phyloP scores from a whole-genome alignment of 1,139 yeast species.

The Debaryomyces sp. region DNA sequence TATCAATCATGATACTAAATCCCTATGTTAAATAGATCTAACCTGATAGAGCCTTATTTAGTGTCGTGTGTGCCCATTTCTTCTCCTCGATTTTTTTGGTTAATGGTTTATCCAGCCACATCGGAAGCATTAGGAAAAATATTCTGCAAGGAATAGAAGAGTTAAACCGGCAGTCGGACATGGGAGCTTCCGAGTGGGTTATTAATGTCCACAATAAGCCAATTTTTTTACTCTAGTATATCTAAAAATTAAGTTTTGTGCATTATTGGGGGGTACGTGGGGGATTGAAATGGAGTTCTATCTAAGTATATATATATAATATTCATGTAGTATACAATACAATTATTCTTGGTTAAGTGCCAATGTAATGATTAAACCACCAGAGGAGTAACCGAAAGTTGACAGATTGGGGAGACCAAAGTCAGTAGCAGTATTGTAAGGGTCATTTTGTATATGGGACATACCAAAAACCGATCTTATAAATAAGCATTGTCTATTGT shows the following conservation, averaged over 20 bases:
- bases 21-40: background rate
- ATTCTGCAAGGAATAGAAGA: background rate
- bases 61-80: background rate
- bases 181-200: background rate
- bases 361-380: constrained; percentile 2
- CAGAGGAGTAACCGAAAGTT: constrained; percentile 12
- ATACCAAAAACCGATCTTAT: background rate
- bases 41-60: background rate
- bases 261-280: background rate
- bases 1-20: too few relatives aligned
- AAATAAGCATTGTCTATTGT: constrained; percentile 4
- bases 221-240: background rate
- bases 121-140: background rate
- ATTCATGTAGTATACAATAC: background rate
- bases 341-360: background rate
- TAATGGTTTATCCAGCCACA: background rate
- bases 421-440: constrained; percentile 1
- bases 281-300: background rate
- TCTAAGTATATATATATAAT: background rate
- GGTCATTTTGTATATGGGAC: constrained; percentile 1
- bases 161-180: background rate
- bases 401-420: constrained; percentile 3
- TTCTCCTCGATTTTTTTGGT: background rate
- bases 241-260: background rate
- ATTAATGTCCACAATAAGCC: background rate